Evolutionary conservation across 164 flowering plant genomes (phyloP), one percentile per base, ranked within the genome.

Genomic region (Dillenia suffruticosa): DNA sequence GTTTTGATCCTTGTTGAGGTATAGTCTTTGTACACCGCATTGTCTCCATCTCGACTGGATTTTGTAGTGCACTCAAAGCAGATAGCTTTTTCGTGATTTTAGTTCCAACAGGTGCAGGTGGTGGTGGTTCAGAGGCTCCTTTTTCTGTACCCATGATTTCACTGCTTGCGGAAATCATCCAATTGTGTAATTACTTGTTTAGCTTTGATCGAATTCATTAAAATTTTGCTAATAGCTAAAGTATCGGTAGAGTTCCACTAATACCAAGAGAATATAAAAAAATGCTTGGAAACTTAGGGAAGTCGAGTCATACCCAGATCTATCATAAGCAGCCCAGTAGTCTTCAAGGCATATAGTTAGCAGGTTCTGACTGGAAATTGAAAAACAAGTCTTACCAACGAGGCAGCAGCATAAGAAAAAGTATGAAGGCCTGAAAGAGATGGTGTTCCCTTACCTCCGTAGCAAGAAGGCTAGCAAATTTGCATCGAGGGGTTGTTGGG

Each of bases 311-410:
- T 75, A 82, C 87, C 79, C 62, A 57, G 84, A 71, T 77, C 70
- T 68, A 71, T 68, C 79, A 67, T 82, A 84, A 61, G 81, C 84
- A 48, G 82, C 80, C 85, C 80, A 79, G 67, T 76, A 83, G 64
- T 80, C 85, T 51, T 83, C 87, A 65, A 83, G 63, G 52, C 88
- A 86, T 46, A 67, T 44, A 15, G 70, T 68, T 50, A 86, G 68
- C 68, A 86, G 67, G 71, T 63, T 68, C 73, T 83, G 84, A 73
- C 91, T 83, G 77, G 49, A 74, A 44, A 65, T 12, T 16, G 1
- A 46, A 7, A 11, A 63, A 14, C 12, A 32, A 5, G n/a, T 24
- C 8, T 63, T 51, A 65, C 10, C 62, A 40, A 52, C 47, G 24
- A 52, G 15, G 44, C 32, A 40, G 15, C 44, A 1, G 12, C 46